Evolutionary conservation across 371 early-diverging fungal species (phyloP), one percentile per base, ranked within the genome.

Genomic region (Syncephalastrum racemosum): DNA sequence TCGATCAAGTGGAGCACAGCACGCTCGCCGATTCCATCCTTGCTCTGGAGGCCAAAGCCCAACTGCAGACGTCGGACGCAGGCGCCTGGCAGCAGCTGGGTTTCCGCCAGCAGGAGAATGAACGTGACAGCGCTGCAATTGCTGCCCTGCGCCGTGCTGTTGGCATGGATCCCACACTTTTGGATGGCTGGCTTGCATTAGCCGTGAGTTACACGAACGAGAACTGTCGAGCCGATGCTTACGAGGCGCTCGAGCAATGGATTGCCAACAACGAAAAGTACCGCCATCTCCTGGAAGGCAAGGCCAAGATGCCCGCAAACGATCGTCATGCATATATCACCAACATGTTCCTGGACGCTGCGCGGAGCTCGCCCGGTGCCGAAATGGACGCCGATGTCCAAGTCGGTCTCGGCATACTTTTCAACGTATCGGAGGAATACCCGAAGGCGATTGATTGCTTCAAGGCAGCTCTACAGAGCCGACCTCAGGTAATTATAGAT

Each of bases 401-500:
- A 71, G 82, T 95, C 39, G 97, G 91, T 0, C 80, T 98, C 5
- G 99, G 98, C 4, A 89, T 98, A 1, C 65, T 98, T 50, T 96
- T 96, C 70, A 91, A 97, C 67, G 86, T 90, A 6, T 86, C 90
- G 2, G 83, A 88, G 36, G 96, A 97, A 57, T 96, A 91, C 59
- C 82, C 83, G 31, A 97, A 97, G 75, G 95, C 98, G 0, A 85
- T 95, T 4, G 99, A 98, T 71, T 98, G 99, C 64, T 98, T 98
- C 81, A 85, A 89, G 49, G 86, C 97, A 2, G 96, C 98, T 27
- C 69, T 98, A 31, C 80, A 85, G n/a, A 81, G 80, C 18, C 70
- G 90, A 39, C 97, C 98, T 4, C 81, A 91, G 57, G 86, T 86
- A 70, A 58, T 60, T 24, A 23, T 41, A 12, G 4, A 24, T 18